These are phyloP conservation scores for Nemania bipapillata DNA, from an alignment of 2,329 filamentous ascomycete genomes.

Conservation along the genomic window DNA sequence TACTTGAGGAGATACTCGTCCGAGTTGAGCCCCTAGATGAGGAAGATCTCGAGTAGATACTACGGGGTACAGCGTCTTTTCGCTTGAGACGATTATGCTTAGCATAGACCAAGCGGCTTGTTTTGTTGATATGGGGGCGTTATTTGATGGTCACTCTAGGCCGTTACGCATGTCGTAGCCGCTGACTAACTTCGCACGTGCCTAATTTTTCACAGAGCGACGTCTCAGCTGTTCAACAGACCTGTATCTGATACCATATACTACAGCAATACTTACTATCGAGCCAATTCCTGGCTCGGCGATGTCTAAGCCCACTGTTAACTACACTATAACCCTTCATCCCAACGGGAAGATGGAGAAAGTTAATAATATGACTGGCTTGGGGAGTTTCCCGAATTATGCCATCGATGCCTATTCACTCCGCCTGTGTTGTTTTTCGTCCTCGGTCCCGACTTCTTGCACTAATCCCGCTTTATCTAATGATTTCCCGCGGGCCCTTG, in stretches of 20 bases:
- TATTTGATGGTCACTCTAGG: background rate
- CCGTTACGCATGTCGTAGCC: background rate
- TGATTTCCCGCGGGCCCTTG: slow-evolving; percentile 13
- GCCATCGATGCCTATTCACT: background rate
- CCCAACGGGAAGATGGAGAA: background rate
- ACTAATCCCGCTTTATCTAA: slow-evolving; percentile 24
- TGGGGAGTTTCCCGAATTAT: slow-evolving; percentile 3
- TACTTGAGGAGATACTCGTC: slow-evolving; percentile 92
- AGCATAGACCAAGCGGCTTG: slow-evolving; percentile 22
- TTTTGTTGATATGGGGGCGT: slow-evolving; percentile 7
- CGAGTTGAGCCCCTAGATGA: slow-evolving; percentile 89
- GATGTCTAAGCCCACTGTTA: slow-evolving; percentile 11
- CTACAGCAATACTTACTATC: slow-evolving; percentile 17
- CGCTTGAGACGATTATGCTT: background rate
- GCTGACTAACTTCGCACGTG: slow-evolving; percentile 1
- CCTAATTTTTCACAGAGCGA: background rate
- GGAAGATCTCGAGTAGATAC: slow-evolving; percentile 57
- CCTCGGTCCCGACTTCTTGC: background rate
- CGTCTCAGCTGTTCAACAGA: slow-evolving; percentile 11
- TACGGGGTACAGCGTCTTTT: slow-evolving; percentile 2
- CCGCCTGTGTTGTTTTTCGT: background rate
- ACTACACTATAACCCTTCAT: background rate
- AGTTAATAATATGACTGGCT: slow-evolving; percentile 17
- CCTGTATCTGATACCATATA: slow-evolving; percentile 27
- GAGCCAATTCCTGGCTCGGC: slow-evolving; percentile 8